A percentile compares a stretch with the other conserved stretches of the same genome.
These are phyloP conservation scores for Suillus decipiens DNA, from an alignment of 768 basidiomycete genomes.

Conservation along the genomic window DNA sequence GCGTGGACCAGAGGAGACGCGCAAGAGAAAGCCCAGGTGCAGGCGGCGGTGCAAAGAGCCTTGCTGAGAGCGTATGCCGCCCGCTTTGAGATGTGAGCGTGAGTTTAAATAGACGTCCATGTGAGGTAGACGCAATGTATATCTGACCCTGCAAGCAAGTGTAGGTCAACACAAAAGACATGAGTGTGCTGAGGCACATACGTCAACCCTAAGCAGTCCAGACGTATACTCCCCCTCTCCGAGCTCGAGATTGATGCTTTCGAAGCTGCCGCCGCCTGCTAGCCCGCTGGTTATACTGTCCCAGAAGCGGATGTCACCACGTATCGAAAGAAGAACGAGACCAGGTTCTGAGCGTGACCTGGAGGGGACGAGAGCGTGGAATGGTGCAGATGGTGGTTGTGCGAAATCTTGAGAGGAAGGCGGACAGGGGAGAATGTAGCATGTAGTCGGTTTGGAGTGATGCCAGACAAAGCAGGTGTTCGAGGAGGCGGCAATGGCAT, in stretches of 20 bases:
- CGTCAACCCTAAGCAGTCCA: slow-evolving; percentile 65
- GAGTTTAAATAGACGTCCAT: slow-evolving; percentile 65
- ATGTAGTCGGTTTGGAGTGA: slow-evolving; percentile 75
- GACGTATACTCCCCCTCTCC: slow-evolving; percentile 61
- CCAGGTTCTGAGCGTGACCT: slow-evolving; percentile 72
- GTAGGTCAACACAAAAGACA: slow-evolving; percentile 12
- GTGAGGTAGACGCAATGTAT: slow-evolving; percentile 69
- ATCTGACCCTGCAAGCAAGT: slow-evolving; percentile 51
- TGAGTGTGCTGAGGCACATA: slow-evolving; percentile 36
- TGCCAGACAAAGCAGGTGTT: slow-evolving; percentile 86
- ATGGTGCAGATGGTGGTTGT: slow-evolving; percentile 51
- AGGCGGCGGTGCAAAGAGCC: slow-evolving; percentile 58
- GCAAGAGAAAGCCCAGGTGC: slow-evolving; percentile 45
- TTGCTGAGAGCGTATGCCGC: slow-evolving; percentile 59
- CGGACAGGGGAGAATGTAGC: slow-evolving; percentile 82
- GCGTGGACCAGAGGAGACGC: slow-evolving; percentile 45
- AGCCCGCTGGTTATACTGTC: slow-evolving; percentile 83
- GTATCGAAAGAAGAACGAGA: slow-evolving; percentile 71
- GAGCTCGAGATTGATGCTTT: slow-evolving; percentile 44
- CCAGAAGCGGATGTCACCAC: slow-evolving; percentile 84
- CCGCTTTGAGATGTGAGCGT: slow-evolving; percentile 67
- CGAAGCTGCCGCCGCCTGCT: slow-evolving; percentile 71
- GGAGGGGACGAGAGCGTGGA: slow-evolving; percentile 61
- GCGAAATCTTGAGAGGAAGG: slow-evolving; percentile 38
- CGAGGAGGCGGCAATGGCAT: slow-evolving; percentile 68